Evolutionary conservation across 192 early-diverging fungal genomes (phyloP), one percentile per base, ranked within the genome.

Genomic region (Backusella australiensis): DNA sequence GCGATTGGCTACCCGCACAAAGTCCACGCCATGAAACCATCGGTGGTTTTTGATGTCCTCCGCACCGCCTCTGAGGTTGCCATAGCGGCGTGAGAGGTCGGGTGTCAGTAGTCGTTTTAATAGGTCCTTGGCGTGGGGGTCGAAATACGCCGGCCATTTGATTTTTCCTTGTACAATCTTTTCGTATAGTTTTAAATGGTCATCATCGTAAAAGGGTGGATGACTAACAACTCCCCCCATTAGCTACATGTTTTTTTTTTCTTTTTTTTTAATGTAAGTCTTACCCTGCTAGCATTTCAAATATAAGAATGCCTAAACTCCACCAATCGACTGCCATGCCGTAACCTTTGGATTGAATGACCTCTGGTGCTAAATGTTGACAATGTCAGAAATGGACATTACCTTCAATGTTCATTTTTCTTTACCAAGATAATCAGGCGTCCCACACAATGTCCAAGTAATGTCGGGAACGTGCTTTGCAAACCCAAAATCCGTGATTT

Each of bases 301-400:
- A 99, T 49, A 97, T 95, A 63, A 99, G 82, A 69, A 99, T 96
- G 46, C 97, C 97, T 38, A 99, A 85, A 35, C 96, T 95, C 97
- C 97, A 99, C 97, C 97, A 99, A 81, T 99, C 97, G 8, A 98
- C 97, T 6, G 97, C 91, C 80, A 96, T 97, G 7, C 95, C 94
- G 77, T 99, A 96, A 35, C 97, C 97, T 86, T 94, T 96, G 74
- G 92, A 92, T 82, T 96, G 95, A 86, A 99, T 99, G 74, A 99
- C 98, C 82, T 93, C 94, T 15, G 97, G 97, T 46, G 97, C 97
- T 71, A 96, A 32, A 85, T 95, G 85, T 93, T 12, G 23, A 32
- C 0, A 29, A 63, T 32, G 56, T 36, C 59, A 32, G 32, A 32
- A 3, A 32, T 2, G 32, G 32, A 32, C 2, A 32, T 3, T 32